Conservation (phyloP, 768 basidiomycete species). For the Chalciporus piperatus region DNA sequence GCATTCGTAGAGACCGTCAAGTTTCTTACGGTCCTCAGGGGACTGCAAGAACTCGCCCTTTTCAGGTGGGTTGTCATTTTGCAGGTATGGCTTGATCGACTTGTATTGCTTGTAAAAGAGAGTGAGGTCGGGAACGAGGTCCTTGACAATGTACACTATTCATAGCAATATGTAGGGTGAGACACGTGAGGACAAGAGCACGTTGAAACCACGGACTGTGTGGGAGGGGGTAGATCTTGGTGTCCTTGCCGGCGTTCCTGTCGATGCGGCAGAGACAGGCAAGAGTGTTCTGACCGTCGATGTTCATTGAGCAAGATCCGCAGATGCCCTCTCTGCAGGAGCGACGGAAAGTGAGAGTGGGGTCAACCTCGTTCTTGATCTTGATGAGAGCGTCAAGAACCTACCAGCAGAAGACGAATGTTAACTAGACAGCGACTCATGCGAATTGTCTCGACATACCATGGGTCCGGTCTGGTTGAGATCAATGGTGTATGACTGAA, state of each 20-base stretch:
- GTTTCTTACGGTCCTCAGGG: constrained; percentile 87
- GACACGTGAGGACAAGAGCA: neutral
- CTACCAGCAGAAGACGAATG: constrained; percentile 29
- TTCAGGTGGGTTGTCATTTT: constrained; percentile 89
- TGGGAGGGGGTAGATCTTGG: constrained; percentile 95
- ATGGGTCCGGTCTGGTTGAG: constrained; percentile 95
- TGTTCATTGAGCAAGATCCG: constrained; percentile 99
- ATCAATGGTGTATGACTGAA: constrained; percentile 91
- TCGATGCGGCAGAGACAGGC: constrained; percentile 97
- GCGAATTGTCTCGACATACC: constrained; percentile 42
- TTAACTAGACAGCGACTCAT: constrained; percentile 3
- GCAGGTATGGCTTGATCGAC: constrained; percentile 94
- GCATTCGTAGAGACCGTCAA: constrained; percentile 97
- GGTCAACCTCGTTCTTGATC: constrained; percentile 98
- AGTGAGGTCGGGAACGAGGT: constrained; percentile 90
- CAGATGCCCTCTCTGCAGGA: constrained; percentile 96
- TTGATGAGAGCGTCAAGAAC: constrained; percentile 93
- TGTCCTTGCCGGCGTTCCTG: constrained; percentile 62
- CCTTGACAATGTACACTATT: constrained; percentile 97
- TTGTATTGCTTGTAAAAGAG: constrained; percentile 99
- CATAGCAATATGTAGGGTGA: neutral
- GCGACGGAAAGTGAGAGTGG: constrained; percentile 93
- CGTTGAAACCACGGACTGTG: constrained; percentile 68
- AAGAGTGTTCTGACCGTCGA: constrained; percentile 96
- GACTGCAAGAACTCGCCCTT: constrained; percentile 88